phyloP scores from a whole-genome alignment of 2,329 filamentous ascomycete species.

The Aspergillus ruber region DNA sequence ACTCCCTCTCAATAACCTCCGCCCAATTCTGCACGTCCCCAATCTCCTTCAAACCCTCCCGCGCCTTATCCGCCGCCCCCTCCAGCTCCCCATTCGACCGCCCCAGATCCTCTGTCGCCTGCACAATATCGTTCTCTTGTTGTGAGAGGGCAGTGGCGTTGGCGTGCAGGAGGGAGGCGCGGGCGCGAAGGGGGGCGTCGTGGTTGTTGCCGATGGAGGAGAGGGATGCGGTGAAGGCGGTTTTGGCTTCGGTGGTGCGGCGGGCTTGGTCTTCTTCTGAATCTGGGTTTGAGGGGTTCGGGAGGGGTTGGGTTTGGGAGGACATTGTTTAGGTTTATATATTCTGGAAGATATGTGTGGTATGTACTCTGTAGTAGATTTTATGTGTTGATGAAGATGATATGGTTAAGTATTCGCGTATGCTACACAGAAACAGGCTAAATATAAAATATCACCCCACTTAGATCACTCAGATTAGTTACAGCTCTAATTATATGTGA shows the following conservation, averaged over 20 bases:
- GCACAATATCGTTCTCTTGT: conserved; percentile 50
- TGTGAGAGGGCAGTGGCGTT: conserved; percentile 49
- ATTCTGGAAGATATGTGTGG: no score
- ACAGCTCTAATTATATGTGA: no score
- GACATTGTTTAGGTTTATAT: no score
- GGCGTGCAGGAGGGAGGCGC: conserved; percentile 50
- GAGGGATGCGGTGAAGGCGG: conserved; percentile 41
- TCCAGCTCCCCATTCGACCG: conserved; percentile 51
- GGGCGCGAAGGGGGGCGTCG: conserved; percentile 48
- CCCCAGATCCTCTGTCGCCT: conserved; percentile 44
- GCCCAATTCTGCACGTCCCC: conserved; percentile 63
- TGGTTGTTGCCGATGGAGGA: conserved; percentile 42
- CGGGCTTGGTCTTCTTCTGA: conserved; percentile 11
- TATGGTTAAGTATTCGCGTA: no score
- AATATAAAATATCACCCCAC: no score
- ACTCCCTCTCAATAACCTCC: conserved; percentile 51
- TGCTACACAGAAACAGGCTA: no score
- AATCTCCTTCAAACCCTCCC: conserved; percentile 54
- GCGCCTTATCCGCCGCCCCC: conserved; percentile 49
- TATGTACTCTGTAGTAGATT: no score
- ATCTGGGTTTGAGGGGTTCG: conserved; percentile 1
- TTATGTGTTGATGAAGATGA: neutral
- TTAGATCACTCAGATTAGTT: no score
- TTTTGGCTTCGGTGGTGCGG: conserved; percentile 36
- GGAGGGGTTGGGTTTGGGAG: no score